phyloP scores from a whole-genome alignment of 108 stramenopile species.

The Nitzschia palea region DNA sequence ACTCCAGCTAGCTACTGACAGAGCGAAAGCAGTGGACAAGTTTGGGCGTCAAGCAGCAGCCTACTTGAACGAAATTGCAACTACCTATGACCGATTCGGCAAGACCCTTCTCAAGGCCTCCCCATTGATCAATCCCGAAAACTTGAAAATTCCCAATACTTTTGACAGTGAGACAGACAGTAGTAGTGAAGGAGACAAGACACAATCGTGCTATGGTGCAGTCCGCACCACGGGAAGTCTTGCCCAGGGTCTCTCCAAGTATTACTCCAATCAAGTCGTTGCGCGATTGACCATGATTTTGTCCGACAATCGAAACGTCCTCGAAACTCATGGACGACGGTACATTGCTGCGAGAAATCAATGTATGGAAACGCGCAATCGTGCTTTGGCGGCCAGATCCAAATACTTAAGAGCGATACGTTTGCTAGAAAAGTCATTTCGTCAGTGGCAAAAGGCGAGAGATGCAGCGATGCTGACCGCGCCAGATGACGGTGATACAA shows the following conservation, averaged over 20 bases:
- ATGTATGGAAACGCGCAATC: conserved; percentile 13
- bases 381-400: neutral
- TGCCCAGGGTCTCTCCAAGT: neutral
- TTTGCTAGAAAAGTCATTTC: conserved; percentile 17
- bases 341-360: conserved; percentile 13
- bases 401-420: conserved; percentile 9
- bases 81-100: conserved; percentile 17
- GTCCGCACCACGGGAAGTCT: neutral
- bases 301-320: neutral
- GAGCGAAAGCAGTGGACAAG: conserved; percentile 6
- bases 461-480: neutral
- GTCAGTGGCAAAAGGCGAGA: conserved; percentile 20
- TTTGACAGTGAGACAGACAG: neutral
- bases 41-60: neutral
- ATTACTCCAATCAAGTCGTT: conserved; percentile 6
- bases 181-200: neutral
- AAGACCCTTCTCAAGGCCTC: conserved; percentile 8
- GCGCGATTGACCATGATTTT: neutral
- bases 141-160: neutral
- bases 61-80: conserved; percentile 22
- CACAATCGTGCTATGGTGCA: neutral
- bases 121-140: conserved; percentile 10
- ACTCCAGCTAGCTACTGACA: conserved; percentile 19
- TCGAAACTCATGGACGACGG: conserved; percentile 1
- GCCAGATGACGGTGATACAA: neutral